Evolutionary conservation across 2,329 filamentous ascomycete species (phyloP).

Genomic region (Neoascochyta sp.): DNA sequence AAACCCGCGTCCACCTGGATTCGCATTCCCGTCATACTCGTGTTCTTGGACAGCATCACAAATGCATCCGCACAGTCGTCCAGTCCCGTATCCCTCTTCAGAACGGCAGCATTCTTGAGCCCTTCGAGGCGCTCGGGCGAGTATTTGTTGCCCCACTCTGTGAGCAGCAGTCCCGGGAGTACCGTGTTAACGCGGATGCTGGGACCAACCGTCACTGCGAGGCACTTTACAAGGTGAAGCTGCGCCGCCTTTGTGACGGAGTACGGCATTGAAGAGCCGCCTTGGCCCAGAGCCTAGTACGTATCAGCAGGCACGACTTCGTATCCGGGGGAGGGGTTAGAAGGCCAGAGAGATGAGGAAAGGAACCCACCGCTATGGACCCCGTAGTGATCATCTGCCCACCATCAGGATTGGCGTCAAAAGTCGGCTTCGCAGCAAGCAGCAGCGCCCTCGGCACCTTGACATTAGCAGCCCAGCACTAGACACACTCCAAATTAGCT

Average conservation of each 20-base stretch:
- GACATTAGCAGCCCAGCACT: conserved; percentile 63
- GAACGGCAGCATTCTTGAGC: conserved; percentile 53
- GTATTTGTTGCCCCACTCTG: conserved; percentile 56
- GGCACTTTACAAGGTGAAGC: conserved; percentile 63
- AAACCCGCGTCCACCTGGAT: conserved; percentile 42
- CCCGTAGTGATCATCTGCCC: conserved; percentile 62
- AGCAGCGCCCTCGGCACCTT: conserved; percentile 50
- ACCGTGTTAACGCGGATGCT: conserved; percentile 65
- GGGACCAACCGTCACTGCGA: conserved; percentile 59
- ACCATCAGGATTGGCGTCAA: conserved; percentile 60
- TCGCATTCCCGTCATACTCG: conserved; percentile 48
- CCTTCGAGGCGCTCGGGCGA: conserved; percentile 54
- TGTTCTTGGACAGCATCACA: conserved; percentile 53
- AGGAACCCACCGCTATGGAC: conserved; percentile 53
- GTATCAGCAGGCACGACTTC: conserved; percentile 1
- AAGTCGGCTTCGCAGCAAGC: conserved; percentile 55
- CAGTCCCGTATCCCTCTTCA: conserved; percentile 57
- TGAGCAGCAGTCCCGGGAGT: conserved; percentile 61
- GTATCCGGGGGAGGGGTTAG: not conserved
- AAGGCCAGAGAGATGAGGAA: too few species aligned
- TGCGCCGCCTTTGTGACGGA: conserved; percentile 73
- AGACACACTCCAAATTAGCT: conserved; percentile 5
- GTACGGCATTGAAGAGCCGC: conserved; percentile 65
- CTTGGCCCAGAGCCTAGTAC: conserved; percentile 46
- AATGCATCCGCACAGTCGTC: conserved; percentile 56